Evolutionary conservation across 352 stramenopile species (phyloP).

Genomic region (Phytopythium litorale): DNA sequence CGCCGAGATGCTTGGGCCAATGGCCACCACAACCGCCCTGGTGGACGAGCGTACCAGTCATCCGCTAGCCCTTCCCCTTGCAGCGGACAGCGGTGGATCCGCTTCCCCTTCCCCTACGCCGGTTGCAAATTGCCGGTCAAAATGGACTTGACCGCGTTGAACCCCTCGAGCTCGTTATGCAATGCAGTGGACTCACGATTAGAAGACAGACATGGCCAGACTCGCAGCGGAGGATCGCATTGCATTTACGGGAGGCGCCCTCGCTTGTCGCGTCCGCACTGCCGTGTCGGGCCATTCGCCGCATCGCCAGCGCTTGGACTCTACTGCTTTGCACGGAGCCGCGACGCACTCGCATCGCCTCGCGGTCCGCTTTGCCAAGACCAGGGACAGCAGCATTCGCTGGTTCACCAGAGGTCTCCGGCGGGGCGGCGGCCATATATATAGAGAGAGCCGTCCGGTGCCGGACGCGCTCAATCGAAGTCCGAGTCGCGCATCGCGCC

Average conservation of each 20-base stretch:
- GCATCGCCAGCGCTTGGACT: neutral
- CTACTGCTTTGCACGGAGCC: neutral
- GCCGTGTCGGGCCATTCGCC: too few species aligned
- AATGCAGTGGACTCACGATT: too few species aligned
- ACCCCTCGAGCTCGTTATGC: too few species aligned
- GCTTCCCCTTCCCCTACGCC: neutral
- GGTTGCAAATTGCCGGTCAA: too few species aligned
- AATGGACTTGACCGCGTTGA: too few species aligned
- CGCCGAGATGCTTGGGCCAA: too few species aligned
- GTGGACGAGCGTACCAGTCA: neutral
- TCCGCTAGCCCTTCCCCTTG: conserved; percentile 2
- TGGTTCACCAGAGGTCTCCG: neutral
- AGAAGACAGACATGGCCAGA: too few species aligned
- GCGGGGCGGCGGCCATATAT: neutral
- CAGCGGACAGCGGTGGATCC: neutral
- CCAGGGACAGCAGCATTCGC: neutral
- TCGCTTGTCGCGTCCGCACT: neutral
- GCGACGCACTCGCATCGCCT: neutral
- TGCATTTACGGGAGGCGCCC: too few species aligned
- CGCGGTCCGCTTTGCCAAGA: neutral
- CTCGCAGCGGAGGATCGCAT: too few species aligned
- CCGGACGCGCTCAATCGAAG: conserved; percentile 12
- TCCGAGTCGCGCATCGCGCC: conserved; percentile 17
- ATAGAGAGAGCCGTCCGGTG: neutral
- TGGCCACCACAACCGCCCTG: too few species aligned